Evolutionary conservation across 768 basidiomycete genomes (phyloP).

Genomic region (Plicaturopsis crispa): DNA sequence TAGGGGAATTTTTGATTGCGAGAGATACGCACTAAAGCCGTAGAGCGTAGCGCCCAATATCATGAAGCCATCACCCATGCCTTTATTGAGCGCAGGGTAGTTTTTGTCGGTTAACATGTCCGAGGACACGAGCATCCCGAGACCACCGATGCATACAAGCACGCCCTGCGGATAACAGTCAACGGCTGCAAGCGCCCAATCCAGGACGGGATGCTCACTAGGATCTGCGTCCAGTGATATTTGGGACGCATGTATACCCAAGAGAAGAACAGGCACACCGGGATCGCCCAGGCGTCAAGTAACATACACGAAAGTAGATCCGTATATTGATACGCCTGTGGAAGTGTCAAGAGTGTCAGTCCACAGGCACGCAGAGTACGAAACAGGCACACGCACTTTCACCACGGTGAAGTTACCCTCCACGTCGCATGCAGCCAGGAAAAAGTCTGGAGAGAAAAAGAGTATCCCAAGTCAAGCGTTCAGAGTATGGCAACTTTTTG

Average conservation of each 20-base stretch:
- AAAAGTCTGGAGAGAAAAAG: slow-evolving; percentile 42
- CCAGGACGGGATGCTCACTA: slow-evolving; percentile 36
- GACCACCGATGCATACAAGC: slow-evolving; percentile 62
- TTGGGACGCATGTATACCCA: slow-evolving; percentile 76
- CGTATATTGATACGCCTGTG: slow-evolving; percentile 79
- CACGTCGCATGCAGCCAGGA: slow-evolving; percentile 76
- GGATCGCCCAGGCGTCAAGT: slow-evolving; percentile 93
- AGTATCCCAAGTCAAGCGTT: not conserved
- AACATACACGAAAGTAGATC: slow-evolving; percentile 86
- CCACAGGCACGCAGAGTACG: slow-evolving; percentile 1
- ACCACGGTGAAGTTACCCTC: slow-evolving; percentile 86
- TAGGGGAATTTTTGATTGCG: no score
- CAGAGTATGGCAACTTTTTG: no score
- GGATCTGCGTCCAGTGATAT: slow-evolving; percentile 79
- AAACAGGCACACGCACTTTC: slow-evolving; percentile 34
- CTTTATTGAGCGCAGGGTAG: slow-evolving; percentile 54
- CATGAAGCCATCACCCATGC: slow-evolving; percentile 84
- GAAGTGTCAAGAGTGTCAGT: no score
- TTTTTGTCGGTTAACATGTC: slow-evolving; percentile 75
- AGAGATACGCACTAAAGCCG: slow-evolving; percentile 61
- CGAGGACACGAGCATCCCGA: slow-evolving; percentile 73
- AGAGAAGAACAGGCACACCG: slow-evolving; percentile 75
- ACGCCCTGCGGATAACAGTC: slow-evolving; percentile 42
- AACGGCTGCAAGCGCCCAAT: not conserved
- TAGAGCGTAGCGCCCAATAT: slow-evolving; percentile 80